phyloP scores from a whole-genome alignment of 108 stramenopile genomes.

The Fistulifera pelliculosa region DNA sequence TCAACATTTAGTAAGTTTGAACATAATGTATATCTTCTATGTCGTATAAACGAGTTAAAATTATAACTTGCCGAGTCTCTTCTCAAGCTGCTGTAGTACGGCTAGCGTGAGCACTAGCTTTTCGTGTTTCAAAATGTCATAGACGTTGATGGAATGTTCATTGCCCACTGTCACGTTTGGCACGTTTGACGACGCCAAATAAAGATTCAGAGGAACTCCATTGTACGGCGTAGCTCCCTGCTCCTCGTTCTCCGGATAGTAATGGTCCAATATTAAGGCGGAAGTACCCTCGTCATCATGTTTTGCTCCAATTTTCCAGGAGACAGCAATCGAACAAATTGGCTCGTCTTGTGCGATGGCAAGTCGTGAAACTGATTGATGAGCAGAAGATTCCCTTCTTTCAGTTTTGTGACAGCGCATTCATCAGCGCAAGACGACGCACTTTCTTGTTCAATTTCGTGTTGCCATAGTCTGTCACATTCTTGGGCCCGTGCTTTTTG shows the following conservation, averaged over 20 bases:
- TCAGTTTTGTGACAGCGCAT: conserved; percentile 64
- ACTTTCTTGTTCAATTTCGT: conserved; percentile 86
- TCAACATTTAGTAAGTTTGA: no score
- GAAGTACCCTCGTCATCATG: conserved; percentile 32
- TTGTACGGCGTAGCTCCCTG: conserved; percentile 21
- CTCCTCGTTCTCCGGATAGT: conserved; percentile 30
- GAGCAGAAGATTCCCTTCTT: conserved; percentile 73
- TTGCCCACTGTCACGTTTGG: conserved; percentile 51
- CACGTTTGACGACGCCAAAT: conserved; percentile 58
- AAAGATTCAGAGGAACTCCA: conserved; percentile 63
- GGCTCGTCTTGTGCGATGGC: conserved; percentile 59
- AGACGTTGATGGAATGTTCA: conserved; percentile 53
- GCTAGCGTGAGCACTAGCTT: conserved; percentile 58
- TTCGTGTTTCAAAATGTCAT: conserved; percentile 68
- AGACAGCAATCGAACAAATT: conserved; percentile 37
- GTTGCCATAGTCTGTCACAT: conserved; percentile 59
- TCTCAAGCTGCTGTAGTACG: conserved; percentile 55
- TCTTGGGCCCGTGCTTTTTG: conserved; percentile 90
- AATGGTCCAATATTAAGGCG: conserved; percentile 62
- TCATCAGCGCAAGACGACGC: conserved; percentile 57
- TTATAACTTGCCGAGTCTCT: conserved; percentile 25
- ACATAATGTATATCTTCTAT: no score
- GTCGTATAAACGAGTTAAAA: not conserved
- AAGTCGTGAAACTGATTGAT: conserved; percentile 37
- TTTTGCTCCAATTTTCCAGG: conserved; percentile 37